Base-by-base conservation (phyloP, 2,329 filamentous ascomycete species). In the Colletotrichum filicis region DNA sequence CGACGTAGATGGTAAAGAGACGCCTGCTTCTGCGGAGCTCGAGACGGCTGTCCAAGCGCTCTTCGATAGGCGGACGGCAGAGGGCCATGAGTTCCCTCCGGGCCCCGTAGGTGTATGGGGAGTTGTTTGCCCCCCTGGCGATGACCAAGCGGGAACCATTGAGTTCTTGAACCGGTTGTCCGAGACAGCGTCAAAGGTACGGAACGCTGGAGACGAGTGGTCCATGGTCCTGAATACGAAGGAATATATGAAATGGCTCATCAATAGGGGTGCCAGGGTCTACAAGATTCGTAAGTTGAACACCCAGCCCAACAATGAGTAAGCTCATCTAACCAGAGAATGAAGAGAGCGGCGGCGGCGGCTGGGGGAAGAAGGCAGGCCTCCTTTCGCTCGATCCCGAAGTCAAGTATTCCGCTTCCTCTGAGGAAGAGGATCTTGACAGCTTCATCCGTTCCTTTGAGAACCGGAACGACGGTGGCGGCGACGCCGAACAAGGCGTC, bases 341-440 rank as follows among this genome's bases (percentile, higher is more conserved):
- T 66, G 82, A 85, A 87, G 89, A 95, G 75, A 95, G 93, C 77
- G 94, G 94, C 5, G 94, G 94, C 58, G 94, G 94, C 55, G 94
- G 94, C 24, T 97, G 94, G 94, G 94, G 94, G 19, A 86, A 89
- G 68, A 97, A 96, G 80, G 91, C 93, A 77, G 94, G 94, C 0
- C 84, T 97, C 0, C 84, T 97, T 3, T 94, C 94, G 6, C 86
- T 97, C 4, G 94, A 97, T 78, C 93, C 94, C 4, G 88, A 94
- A 75, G 87, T 85, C 19, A 85, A 80, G 24, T 89, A 89, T 76
- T 83, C 82, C n/a, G 79, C 85, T 8, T 64, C 85, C 7, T 63
- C 83, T 1, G 86, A 87, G 52, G 83, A 90, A 42, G 86, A 89
- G 24, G 84, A 86, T 64, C 84, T 92, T 75, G 83, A 88, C 46